Base-by-base conservation (phyloP, 2,329 filamentous ascomycete species). In the Curvularia verruculosa region DNA sequence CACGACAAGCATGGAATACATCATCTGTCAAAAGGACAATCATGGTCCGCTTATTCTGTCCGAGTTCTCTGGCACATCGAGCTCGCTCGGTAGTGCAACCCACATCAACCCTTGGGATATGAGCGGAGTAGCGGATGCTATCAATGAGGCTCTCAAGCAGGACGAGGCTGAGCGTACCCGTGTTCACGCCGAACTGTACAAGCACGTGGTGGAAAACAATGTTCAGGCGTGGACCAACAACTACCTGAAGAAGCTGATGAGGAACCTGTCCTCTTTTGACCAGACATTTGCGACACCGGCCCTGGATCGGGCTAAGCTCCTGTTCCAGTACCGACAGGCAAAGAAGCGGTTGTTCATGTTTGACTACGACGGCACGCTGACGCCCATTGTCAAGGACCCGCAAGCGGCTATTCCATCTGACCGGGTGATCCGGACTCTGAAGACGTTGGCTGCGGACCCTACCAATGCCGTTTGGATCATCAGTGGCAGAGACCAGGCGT, bases 41-140 rank as follows among this genome's bases (percentile, higher is more conserved):
- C 87, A 93, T 66, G 91, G 93, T 0, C 94, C 93, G 1, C 81
- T 98, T 45, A 97, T 98, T 64, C 85, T 98, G 23, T 98, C 95
- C 13, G 94, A 98, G 76, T 98, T 98, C 77, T 97, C 93, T 61
- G 94, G 94, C 56, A 97, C 94, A 0, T 92, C 94, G 29, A 91
- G 91, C 52, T 95, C 89, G 54, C 83, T 98, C 36, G 85, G 86
- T 60, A 89, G 90, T 70, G 94, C 94, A 29, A 92, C 96, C 60
- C 92, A 96, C 77, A 96, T 98, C 81, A 98, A 98, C 78, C 94
- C 94, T 1, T 98, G 93, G 92, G 92, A 97, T 73, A 83, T 94
- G 52, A 87, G 84, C 24, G 91, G 90, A 34, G 93, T 96, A 13
- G 93, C 93, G 4, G 85, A 89, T 50, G 87, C 92, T 63, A 93